Evolutionary conservation across 352 stramenopile genomes (phyloP).

Genomic region (Phytophthora nicotianae): DNA sequence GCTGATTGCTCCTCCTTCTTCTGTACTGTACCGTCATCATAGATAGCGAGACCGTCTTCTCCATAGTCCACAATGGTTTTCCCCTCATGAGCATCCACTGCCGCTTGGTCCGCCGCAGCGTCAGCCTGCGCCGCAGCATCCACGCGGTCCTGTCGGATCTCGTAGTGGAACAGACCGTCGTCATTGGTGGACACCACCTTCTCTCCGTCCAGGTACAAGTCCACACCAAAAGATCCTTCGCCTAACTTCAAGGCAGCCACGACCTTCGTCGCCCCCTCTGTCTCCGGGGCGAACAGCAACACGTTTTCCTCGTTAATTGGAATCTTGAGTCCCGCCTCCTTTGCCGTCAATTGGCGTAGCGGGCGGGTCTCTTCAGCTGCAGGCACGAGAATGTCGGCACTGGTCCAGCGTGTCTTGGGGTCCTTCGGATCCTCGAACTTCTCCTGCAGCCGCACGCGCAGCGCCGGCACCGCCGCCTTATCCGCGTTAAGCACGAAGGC

Average conservation of each 20-base stretch:
- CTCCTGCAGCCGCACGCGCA: slow-evolving; percentile 65
- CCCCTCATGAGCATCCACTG: slow-evolving; percentile 80
- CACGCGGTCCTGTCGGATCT: slow-evolving; percentile 75
- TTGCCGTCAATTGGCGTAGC: slow-evolving; percentile 39
- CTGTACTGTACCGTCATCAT: slow-evolving; percentile 93
- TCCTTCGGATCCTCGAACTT: slow-evolving; percentile 57
- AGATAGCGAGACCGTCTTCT: slow-evolving; percentile 97
- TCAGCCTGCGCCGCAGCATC: slow-evolving; percentile 32
- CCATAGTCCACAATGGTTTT: slow-evolving; percentile 97
- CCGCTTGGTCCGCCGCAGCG: slow-evolving; percentile 27
- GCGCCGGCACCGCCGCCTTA: slow-evolving; percentile 42
- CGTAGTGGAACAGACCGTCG: slow-evolving; percentile 75
- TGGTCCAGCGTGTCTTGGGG: slow-evolving; percentile 64
- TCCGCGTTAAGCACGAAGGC: slow-evolving; percentile 56
- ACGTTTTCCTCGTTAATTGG: slow-evolving; percentile 25
- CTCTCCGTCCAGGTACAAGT: slow-evolving; percentile 68
- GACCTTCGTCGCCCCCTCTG: slow-evolving; percentile 23
- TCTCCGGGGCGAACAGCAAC: slow-evolving; percentile 44
- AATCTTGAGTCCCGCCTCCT: slow-evolving; percentile 42
- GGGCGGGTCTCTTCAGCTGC: slow-evolving; percentile 40
- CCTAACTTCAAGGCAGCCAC: slow-evolving; percentile 57
- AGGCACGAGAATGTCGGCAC: slow-evolving; percentile 47
- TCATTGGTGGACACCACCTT: slow-evolving; percentile 72
- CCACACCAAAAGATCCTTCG: slow-evolving; percentile 56
- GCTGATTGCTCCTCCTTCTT: slow-evolving; percentile 53